Conservation (phyloP, 768 basidiomycete species). For the Boletus subparvulus region DNA sequence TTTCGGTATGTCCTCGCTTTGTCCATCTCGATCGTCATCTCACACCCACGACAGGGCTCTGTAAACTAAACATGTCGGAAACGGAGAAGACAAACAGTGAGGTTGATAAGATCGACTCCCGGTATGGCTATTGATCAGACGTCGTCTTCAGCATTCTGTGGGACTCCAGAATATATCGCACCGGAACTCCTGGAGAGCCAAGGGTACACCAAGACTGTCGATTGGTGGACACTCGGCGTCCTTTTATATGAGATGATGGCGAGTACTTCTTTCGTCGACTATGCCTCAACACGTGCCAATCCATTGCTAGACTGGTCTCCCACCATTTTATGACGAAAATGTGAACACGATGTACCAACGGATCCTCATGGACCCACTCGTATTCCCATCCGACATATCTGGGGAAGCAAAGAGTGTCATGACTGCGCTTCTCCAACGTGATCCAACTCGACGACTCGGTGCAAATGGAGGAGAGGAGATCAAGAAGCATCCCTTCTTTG, state of each 20-base stretch:
- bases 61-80: slow-evolving; percentile 96
- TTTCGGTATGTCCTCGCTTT: slow-evolving; percentile 56
- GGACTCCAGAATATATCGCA: slow-evolving; percentile 98
- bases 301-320: slow-evolving; percentile 74
- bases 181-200: slow-evolving; percentile 95
- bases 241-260: slow-evolving; percentile 97
- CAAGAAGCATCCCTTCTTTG: slow-evolving; percentile 93
- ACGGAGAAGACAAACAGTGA: slow-evolving; percentile 95
- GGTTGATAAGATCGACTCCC: slow-evolving; percentile 19
- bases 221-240: slow-evolving; percentile 99
- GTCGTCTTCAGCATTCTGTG: slow-evolving; percentile 77
- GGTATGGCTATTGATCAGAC: slow-evolving; percentile 1
- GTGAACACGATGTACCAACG: slow-evolving; percentile 98
- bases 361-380: slow-evolving; percentile 89
- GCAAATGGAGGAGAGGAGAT: slow-evolving; percentile 94
- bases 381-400: slow-evolving; percentile 87
- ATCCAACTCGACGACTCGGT: slow-evolving; percentile 86
- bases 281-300: slow-evolving; percentile 8
- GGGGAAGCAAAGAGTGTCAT: slow-evolving; percentile 88
- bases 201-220: slow-evolving; percentile 97
- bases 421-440: slow-evolving; percentile 82
- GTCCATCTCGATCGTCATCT: neutral
- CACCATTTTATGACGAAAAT: slow-evolving; percentile 99
- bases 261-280: neutral
- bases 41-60: slow-evolving; percentile 52